Conservation (phyloP, 495 filamentous ascomycete genomes). For the Xanthoparmelia taractica region DNA sequence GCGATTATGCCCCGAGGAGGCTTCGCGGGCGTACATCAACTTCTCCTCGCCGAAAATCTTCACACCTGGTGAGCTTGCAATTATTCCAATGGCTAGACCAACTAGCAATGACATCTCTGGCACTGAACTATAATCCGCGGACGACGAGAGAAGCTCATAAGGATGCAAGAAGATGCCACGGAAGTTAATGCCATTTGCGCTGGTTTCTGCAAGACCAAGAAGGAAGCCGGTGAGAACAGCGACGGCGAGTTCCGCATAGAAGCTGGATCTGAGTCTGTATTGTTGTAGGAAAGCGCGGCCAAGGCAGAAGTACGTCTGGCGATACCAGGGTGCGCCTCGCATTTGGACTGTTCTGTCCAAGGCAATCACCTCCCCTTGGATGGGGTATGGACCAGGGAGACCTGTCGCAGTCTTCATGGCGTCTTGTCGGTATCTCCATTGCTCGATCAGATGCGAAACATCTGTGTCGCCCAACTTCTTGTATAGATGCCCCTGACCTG, state of each 20-base stretch:
- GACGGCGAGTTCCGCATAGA: slow-evolving; percentile 47
- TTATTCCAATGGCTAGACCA: slow-evolving; percentile 47
- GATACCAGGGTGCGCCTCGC: slow-evolving; percentile 41
- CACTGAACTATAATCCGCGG: slow-evolving; percentile 41
- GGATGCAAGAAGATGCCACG: slow-evolving; percentile 42
- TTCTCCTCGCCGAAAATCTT: slow-evolving; percentile 52
- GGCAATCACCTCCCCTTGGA: slow-evolving; percentile 23
- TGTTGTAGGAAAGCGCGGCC: slow-evolving; percentile 47
- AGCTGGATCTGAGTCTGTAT: slow-evolving; percentile 38
- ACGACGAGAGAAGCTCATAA: slow-evolving; percentile 44
- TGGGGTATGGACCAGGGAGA: slow-evolving; percentile 5
- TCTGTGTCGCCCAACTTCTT: slow-evolving; percentile 38
- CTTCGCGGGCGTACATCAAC: slow-evolving; percentile 37
- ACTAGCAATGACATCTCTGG: slow-evolving; percentile 44
- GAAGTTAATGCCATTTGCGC: slow-evolving; percentile 45
- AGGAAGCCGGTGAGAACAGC: slow-evolving; percentile 45
- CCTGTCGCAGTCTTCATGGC: slow-evolving; percentile 13
- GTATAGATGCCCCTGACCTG: slow-evolving; percentile 41
- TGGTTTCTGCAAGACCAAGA: slow-evolving; percentile 45
- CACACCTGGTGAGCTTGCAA: slow-evolving; percentile 46
- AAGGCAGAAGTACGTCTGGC: slow-evolving; percentile 44
- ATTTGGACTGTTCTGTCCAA: slow-evolving; percentile 33
- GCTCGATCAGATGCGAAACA: slow-evolving; percentile 35
- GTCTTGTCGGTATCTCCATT: slow-evolving; percentile 29
- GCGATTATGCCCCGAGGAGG: slow-evolving; percentile 38